Base-by-base conservation (phyloP, 176 grass and related monocot genomes). In the Paspalum vaginatum region DNA sequence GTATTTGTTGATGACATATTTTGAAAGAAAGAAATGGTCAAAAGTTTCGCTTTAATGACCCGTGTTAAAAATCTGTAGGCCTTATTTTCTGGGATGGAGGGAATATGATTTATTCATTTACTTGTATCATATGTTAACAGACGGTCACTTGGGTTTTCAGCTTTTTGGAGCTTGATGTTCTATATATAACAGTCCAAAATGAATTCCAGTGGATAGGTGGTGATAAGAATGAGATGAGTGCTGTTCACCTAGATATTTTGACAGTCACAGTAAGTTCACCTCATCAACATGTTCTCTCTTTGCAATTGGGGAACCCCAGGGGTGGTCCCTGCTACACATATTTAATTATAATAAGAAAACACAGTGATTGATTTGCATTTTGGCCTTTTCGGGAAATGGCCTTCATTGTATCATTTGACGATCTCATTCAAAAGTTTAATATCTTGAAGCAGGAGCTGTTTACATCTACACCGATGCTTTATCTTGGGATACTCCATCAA, bases 81-180 rank as follows among this genome's bases (percentile, higher is more conserved):
- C 32, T 32, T 32, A 32, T 32, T 32, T 32, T 32, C 32, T 32
- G 32, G 32, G 32, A 32, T 32, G 32, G 32, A 32, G 32, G 3
- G 55, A 52, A 60, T 58, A 48, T 78, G 44, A 9, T 66, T 16
- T 83, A 40, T 68, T 72, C 53, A 60, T 74, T 61, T 83, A 47
- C 67, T 25, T 79, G 54, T 68, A 77, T 68, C 25, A 72, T 81
- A 65, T 79, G 37, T 57, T 87, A 53, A 68, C 32, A 75, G 73
- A 72, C 20, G 7, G 13, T 61, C 25, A 46, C 79, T 72, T 85
- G 68, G 24, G 61, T n/a, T 67, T 90, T 83, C 88, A 98, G 95
- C 56, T 98, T 94, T 59, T 79, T 98, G 68, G 92, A 98, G 75
- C 92, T 98, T 78, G 95, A 98, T 87, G 95, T 98, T 39, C 87